Conservation (phyloP, 2,329 filamentous ascomycete genomes). For the Cladophialophora chaetospira region DNA sequence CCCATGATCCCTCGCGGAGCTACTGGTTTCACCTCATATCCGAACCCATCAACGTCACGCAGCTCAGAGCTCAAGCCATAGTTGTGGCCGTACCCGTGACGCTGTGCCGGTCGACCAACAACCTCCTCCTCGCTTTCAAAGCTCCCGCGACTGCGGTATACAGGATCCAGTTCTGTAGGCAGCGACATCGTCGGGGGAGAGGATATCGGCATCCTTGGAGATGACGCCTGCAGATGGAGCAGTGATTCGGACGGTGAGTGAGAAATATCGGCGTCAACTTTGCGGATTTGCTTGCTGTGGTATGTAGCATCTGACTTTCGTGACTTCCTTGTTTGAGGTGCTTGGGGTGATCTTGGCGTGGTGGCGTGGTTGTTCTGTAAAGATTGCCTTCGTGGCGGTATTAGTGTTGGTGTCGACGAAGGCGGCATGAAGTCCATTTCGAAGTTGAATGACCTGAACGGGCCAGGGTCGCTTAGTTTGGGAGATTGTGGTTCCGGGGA, state of each 20-base stretch:
- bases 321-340: not conserved
- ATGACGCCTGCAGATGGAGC: not conserved
- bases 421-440: conserved; percentile 2
- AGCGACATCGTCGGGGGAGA: not conserved
- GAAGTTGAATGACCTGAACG: conserved; percentile 21
- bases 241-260: conserved; percentile 16
- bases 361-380: not conserved
- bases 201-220: conserved; percentile 9
- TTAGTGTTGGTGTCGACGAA: not conserved
- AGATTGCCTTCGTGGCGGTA: not conserved
- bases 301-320: conserved; percentile 3
- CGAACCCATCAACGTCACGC: conserved; percentile 17
- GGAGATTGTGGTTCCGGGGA: conserved; percentile 5
- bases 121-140: conserved; percentile 12
- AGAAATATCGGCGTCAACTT: not conserved
- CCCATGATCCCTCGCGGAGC: conserved; percentile 11
- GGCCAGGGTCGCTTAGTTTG: conserved; percentile 12
- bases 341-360: conserved; percentile 2
- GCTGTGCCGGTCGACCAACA: not conserved
- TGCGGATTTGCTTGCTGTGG: not conserved
- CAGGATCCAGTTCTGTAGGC: conserved; percentile 11
- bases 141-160: conserved; percentile 15
- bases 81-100: not conserved
- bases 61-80: conserved; percentile 3
- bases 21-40: not conserved